Evolutionary conservation across 2,329 filamentous ascomycete genomes (phyloP).

Genomic region (Colletotrichum sp.): DNA sequence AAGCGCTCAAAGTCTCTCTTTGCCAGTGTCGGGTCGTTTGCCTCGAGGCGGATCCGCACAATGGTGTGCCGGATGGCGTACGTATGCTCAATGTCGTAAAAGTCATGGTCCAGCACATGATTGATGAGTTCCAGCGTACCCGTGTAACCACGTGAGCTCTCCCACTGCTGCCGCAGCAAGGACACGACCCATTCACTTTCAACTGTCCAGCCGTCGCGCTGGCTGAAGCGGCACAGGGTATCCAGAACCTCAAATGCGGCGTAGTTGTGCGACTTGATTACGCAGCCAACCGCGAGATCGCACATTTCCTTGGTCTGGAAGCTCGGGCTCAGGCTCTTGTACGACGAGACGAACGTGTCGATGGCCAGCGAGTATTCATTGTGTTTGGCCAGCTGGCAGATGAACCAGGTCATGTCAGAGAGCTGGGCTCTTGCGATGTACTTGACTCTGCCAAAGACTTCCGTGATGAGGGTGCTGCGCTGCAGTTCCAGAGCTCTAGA

Average conservation of each 20-base stretch:
- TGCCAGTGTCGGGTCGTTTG: not conserved
- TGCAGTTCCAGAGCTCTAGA: not conserved
- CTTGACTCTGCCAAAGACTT: not conserved
- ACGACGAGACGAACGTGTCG: conserved; percentile 10
- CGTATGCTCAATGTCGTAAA: conserved; percentile 6
- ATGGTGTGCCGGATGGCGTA: conserved; percentile 6
- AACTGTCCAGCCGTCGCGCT: conserved; percentile 1
- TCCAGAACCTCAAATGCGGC: conserved; percentile 3
- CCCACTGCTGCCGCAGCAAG: not conserved
- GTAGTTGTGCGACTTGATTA: conserved; percentile 3
- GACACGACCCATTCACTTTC: not conserved
- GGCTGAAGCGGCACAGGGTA: not conserved
- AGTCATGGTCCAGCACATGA: not conserved
- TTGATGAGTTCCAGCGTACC: not conserved
- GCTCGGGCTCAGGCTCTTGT: not conserved
- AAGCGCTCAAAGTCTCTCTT: not conserved
- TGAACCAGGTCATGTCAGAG: not conserved
- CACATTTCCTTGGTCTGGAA: not conserved
- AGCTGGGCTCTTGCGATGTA: not conserved
- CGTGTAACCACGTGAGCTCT: not conserved
- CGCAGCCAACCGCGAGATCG: not conserved
- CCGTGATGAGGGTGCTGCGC: not conserved
- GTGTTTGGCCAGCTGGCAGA: not conserved
- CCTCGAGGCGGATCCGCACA: conserved; percentile 13
- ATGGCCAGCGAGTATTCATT: conserved; percentile 5